Evolutionary conservation across 108 stramenopile species (phyloP).

Genomic region (Cyclotella cryptica): DNA sequence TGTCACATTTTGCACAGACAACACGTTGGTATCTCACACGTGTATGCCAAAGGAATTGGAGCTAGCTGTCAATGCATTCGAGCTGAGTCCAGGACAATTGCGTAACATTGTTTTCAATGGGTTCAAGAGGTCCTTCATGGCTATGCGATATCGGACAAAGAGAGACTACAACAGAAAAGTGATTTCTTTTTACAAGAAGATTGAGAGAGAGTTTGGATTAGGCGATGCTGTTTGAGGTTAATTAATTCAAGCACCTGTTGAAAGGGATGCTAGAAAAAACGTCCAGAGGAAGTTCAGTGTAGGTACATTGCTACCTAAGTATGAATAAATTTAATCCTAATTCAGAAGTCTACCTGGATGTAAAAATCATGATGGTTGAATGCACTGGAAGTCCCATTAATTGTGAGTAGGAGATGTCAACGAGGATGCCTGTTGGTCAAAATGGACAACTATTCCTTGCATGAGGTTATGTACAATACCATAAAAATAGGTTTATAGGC

Average conservation of each 20-base stretch:
- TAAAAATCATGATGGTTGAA: too few species aligned
- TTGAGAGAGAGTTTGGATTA: slow-evolving; percentile 44
- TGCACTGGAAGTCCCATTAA: too few species aligned
- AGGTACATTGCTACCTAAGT: too few species aligned
- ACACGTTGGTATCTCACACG: slow-evolving; percentile 40
- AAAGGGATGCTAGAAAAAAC: too few species aligned
- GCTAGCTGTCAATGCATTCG: slow-evolving; percentile 41
- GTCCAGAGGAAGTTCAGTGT: too few species aligned
- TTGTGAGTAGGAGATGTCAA: too few species aligned
- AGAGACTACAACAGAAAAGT: slow-evolving; percentile 43
- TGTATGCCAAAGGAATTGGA: slow-evolving; percentile 34
- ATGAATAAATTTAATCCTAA: too few species aligned
- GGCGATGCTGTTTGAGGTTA: slow-evolving; percentile 31
- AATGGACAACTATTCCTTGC: too few species aligned
- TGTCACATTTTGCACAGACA: slow-evolving; percentile 46
- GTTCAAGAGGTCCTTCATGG: slow-evolving; percentile 49
- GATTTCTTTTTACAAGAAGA: slow-evolving; percentile 46
- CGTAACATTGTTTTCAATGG: slow-evolving; percentile 44
- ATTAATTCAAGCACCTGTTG: slow-evolving; percentile 1
- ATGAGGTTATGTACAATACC: too few species aligned
- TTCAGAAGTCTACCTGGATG: too few species aligned
- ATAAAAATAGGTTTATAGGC: too few species aligned
- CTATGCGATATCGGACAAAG: slow-evolving; percentile 38
- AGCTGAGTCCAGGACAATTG: slow-evolving; percentile 38
- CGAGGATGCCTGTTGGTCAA: too few species aligned